These are phyloP conservation scores for Gillenia trifoliata DNA, from an alignment of 306 rosid genomes.

Conservation along the genomic window DNA sequence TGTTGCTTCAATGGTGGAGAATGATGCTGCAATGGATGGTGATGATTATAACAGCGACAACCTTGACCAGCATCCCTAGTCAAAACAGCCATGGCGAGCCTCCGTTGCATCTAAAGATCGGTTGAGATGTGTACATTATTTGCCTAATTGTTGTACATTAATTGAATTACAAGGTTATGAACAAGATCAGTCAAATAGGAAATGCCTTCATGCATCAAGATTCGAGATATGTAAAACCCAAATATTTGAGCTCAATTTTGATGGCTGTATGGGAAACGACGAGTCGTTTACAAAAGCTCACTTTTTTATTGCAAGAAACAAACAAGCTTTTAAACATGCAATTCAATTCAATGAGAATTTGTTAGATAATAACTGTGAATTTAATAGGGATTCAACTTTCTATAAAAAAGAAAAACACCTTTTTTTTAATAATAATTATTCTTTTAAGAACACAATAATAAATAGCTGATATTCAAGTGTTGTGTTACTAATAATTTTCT, in stretches of 20 bases:
- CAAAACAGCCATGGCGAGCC: neutral
- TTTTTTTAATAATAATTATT: too few relatives aligned
- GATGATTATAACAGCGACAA: constrained; percentile 26
- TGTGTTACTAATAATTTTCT: too few relatives aligned
- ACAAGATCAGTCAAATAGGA: neutral
- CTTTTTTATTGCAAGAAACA: too few relatives aligned
- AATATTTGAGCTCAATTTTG: neutral
- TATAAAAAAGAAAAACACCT: too few relatives aligned
- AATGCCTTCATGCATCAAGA: neutral
- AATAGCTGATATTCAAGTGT: too few relatives aligned
- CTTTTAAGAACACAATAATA: too few relatives aligned
- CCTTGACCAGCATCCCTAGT: constrained; percentile 19
- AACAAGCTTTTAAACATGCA: too few relatives aligned
- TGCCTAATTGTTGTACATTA: constrained; percentile 1
- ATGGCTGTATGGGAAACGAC: neutral
- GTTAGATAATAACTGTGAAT: neutral
- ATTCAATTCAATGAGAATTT: neutral
- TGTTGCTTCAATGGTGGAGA: constrained; percentile 42
- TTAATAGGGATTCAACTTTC: too few relatives aligned
- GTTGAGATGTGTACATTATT: neutral
- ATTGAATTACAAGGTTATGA: neutral
- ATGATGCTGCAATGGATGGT: constrained; percentile 18
- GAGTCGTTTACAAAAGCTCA: neutral
- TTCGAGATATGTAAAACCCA: neutral
- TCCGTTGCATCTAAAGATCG: neutral